Percentiles rank a stretch among this genome's conserved stretches.
These are phyloP conservation scores for Ballota nigra DNA, from an alignment of 257 asterid species.

Conservation along the genomic window DNA sequence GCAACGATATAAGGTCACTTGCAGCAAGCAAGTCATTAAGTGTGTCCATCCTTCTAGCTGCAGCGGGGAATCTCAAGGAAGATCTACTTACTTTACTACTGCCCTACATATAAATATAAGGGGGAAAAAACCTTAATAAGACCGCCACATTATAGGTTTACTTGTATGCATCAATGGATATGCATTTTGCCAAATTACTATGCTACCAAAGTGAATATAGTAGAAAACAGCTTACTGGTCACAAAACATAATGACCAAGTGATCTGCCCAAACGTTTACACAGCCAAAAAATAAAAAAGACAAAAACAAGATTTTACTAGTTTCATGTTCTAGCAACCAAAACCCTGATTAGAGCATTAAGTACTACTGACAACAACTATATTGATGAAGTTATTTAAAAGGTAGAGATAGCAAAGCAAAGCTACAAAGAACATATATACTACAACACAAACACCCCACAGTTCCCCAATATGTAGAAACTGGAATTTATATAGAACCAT, in stretches of 20 bases:
- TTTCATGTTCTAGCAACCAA: slow-evolving; percentile 12
- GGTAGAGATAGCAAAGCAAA: background rate
- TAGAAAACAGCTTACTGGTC: slow-evolving; percentile 14
- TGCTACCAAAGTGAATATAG: background rate
- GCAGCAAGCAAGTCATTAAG: slow-evolving; percentile 98
- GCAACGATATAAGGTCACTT: slow-evolving; percentile 89
- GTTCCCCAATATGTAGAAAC: slow-evolving; percentile 5
- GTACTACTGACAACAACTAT: background rate
- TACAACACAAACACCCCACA: background rate
- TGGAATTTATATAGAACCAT: background rate
- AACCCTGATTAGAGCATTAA: slow-evolving; percentile 7
- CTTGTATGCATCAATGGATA: background rate
- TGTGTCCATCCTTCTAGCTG: slow-evolving; percentile 98
- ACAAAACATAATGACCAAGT: background rate
- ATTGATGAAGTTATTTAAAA: background rate
- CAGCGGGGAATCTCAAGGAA: slow-evolving; percentile 74
- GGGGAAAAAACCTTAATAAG: background rate
- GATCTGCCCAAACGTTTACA: background rate
- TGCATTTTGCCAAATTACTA: slow-evolving; percentile 5
- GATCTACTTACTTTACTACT: slow-evolving; percentile 58
- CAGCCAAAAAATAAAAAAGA: background rate
- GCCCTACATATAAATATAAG: slow-evolving; percentile 44
- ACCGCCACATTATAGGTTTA: background rate
- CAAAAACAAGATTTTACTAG: background rate
- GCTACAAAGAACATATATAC: background rate